Percentiles rank a stretch among this genome's conserved stretches.
These are phyloP conservation scores for Vigna trinervia DNA, from an alignment of 306 rosid species.

Conservation along the genomic window DNA sequence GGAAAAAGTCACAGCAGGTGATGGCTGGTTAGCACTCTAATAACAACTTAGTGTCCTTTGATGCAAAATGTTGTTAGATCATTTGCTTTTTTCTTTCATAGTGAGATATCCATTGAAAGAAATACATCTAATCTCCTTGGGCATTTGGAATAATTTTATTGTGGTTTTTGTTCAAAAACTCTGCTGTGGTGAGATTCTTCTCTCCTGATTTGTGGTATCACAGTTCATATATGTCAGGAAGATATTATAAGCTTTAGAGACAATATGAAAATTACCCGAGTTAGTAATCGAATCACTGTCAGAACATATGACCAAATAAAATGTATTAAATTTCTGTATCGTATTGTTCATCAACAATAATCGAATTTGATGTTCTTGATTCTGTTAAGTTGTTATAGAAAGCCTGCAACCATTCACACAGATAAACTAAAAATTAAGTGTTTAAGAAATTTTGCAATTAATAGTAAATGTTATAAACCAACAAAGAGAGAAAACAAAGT, in stretches of 20 bases:
- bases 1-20: background rate
- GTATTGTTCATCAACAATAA: conserved; percentile 25
- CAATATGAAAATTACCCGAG: conserved; percentile 7
- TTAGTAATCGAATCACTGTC: conserved; percentile 23
- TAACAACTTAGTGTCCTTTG: conserved; percentile 47
- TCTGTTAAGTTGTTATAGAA: conserved; percentile 27
- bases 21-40: conserved; percentile 37
- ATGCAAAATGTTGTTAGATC: conserved; percentile 43
- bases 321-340: conserved; percentile 6
- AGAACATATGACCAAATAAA: conserved; percentile 3
- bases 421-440: background rate
- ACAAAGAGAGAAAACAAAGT: too few relatives aligned
- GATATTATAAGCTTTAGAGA: conserved; percentile 28
- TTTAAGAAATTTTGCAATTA: background rate
- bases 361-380: background rate
- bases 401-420: background rate
- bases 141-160: conserved; percentile 40
- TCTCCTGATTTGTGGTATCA: conserved; percentile 35
- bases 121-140: conserved; percentile 48
- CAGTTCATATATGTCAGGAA: conserved; percentile 33
- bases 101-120: conserved; percentile 43
- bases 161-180: conserved; percentile 35
- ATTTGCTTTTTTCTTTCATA: conserved; percentile 5
- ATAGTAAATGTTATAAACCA: background rate
- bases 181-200: conserved; percentile 7